Evolutionary conservation across 2,329 filamentous ascomycete genomes (phyloP).

Genomic region (Penicillium psychrosexuale): DNA sequence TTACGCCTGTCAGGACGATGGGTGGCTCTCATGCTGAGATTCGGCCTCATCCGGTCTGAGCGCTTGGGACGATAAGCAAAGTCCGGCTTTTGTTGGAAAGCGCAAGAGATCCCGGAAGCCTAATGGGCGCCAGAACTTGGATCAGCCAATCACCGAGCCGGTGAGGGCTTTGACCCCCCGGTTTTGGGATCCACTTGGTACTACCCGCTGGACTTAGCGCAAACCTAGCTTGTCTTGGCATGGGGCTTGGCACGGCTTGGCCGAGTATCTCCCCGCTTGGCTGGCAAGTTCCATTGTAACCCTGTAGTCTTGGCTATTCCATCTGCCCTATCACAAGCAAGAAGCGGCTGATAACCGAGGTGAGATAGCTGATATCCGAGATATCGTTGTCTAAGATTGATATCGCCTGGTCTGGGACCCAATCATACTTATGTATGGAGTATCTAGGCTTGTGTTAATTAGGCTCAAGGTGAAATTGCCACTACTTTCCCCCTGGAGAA

Average conservation of each 20-base stretch:
- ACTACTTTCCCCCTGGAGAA: background rate
- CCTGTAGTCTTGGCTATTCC: conserved; percentile 18
- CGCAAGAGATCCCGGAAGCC: background rate
- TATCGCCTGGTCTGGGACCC: background rate
- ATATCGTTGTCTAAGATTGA: background rate
- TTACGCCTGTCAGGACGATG: background rate
- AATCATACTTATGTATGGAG: background rate
- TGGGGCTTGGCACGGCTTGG: background rate
- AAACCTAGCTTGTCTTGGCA: conserved; percentile 3
- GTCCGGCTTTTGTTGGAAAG: background rate
- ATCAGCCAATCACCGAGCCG: conserved; percentile 2
- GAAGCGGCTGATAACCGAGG: conserved; percentile 7
- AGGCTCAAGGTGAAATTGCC: conserved; percentile 2
- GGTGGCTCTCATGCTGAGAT: background rate
- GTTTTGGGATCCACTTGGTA: background rate
- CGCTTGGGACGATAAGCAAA: background rate
- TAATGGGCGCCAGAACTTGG: background rate
- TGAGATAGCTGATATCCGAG: conserved; percentile 5
- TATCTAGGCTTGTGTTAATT: background rate
- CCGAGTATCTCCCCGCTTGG: conserved; percentile 18
- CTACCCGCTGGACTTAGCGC: background rate
- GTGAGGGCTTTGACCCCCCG: background rate
- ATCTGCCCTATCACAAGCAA: background rate
- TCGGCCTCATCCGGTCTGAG: background rate
- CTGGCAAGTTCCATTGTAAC: conserved; percentile 26